phyloP scores from a whole-genome alignment of 2,329 filamentous ascomycete species.

The Mycocentrospora acerina region DNA sequence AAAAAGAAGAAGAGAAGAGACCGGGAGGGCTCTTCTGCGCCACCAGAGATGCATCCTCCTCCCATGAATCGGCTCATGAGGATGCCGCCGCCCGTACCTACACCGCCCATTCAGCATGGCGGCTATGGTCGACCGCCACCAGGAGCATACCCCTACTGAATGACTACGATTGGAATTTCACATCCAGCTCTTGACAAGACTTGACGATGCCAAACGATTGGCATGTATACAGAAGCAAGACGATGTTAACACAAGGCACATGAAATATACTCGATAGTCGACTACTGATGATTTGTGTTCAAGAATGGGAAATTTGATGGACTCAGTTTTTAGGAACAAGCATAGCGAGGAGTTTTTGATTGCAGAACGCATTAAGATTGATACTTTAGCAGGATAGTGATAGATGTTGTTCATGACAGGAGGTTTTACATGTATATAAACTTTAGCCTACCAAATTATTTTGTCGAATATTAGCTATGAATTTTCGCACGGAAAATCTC shows the following conservation, averaged over 20 bases:
- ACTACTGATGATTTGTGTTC: neutral
- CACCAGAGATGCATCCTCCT: constrained; percentile 16
- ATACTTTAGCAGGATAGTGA: no score
- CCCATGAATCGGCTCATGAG: constrained; percentile 26
- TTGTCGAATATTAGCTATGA: no score
- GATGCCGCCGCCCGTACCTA: constrained; percentile 37
- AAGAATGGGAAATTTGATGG: constrained; percentile 7
- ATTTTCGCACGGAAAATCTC: no score
- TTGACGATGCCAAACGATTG: neutral
- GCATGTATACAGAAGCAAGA: no score
- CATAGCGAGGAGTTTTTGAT: constrained; percentile 31
- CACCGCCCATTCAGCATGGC: constrained; percentile 35
- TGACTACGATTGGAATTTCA: neutral
- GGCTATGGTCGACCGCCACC: constrained; percentile 29
- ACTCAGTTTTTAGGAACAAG: constrained; percentile 11
- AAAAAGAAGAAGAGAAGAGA: constrained; percentile 39
- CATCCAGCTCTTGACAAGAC: neutral
- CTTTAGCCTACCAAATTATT: no score
- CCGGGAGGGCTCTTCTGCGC: constrained; percentile 15
- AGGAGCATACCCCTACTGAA: constrained; percentile 21
- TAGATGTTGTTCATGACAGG: no score
- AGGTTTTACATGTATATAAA: no score
- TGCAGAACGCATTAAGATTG: neutral
- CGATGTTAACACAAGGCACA: constrained; percentile 3
- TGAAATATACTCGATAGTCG: constrained; percentile 8